Conservation (phyloP, 768 basidiomycete species). For the Russula compacta region DNA sequence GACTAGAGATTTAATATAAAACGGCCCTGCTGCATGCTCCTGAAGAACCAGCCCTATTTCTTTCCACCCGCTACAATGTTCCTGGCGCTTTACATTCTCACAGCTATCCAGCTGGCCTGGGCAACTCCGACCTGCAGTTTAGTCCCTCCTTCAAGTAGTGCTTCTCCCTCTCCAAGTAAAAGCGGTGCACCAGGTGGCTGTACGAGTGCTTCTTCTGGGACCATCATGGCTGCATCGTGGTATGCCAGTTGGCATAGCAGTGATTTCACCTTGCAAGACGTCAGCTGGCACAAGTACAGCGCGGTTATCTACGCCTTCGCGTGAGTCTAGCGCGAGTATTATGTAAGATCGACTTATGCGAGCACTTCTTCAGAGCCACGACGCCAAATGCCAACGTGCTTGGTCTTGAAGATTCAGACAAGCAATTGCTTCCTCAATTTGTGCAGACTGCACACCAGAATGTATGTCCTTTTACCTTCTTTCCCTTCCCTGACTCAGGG, state of each 20-base stretch:
- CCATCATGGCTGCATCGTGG: slow-evolving; percentile 41
- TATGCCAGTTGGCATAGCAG: slow-evolving; percentile 44
- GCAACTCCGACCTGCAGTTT: background rate
- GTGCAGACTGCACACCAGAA: slow-evolving; percentile 20
- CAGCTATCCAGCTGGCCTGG: background rate
- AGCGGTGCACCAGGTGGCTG: background rate
- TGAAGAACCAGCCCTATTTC: background rate
- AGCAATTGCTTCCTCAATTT: slow-evolving; percentile 21
- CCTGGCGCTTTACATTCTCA: background rate
- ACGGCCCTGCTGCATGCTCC: background rate
- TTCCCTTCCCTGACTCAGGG: background rate
- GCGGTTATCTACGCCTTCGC: slow-evolving; percentile 53
- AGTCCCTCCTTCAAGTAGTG: too few relatives aligned
- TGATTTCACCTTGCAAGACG: slow-evolving; percentile 32
- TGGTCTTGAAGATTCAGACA: slow-evolving; percentile 23
- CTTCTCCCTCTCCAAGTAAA: too few relatives aligned
- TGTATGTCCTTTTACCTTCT: slow-evolving; percentile 1
- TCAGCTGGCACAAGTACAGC: slow-evolving; percentile 50
- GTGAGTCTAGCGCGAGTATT: slow-evolving; percentile 31
- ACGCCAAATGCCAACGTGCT: slow-evolving; percentile 21
- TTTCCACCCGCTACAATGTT: background rate
- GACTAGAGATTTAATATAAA: background rate
- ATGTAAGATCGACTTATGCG: background rate
- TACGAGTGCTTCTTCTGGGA: background rate
- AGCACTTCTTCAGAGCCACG: background rate